phyloP scores from a whole-genome alignment of 2,329 filamentous ascomycete species.

The Aspergillus sp. region DNA sequence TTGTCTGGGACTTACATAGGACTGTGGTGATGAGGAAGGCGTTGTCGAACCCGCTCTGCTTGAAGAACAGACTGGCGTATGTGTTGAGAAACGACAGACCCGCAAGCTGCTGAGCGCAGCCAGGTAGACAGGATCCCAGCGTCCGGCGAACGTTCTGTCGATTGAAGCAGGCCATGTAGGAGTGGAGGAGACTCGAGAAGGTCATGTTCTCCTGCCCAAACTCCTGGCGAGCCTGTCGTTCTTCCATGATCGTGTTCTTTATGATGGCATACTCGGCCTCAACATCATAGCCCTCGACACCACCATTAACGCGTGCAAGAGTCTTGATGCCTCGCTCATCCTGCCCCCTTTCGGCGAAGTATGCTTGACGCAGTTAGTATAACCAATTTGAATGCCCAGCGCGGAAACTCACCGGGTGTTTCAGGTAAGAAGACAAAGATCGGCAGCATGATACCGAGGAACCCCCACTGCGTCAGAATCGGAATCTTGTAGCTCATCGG shows the following conservation, averaged over 20 bases:
- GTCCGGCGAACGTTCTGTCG: constrained; percentile 1
- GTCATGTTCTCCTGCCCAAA: background rate
- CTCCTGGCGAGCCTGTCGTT: constrained; percentile 3
- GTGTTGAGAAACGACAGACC: constrained; percentile 5
- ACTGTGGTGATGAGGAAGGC: constrained; percentile 1
- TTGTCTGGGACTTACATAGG: background rate
- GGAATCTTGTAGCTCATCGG: background rate
- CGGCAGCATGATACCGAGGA: background rate
- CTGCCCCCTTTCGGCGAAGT: background rate
- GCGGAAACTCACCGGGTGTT: background rate
- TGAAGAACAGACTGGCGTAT: constrained; percentile 3
- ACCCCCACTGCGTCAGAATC: background rate
- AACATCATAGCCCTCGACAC: background rate
- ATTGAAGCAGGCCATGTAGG: constrained; percentile 4
- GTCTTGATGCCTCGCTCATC: background rate
- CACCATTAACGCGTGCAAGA: background rate
- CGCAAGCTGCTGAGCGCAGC: constrained; percentile 5
- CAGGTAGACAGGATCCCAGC: background rate
- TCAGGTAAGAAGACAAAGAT: background rate
- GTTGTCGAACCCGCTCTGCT: background rate
- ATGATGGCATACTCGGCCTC: constrained; percentile 7
- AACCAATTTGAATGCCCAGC: background rate
- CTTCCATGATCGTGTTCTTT: constrained; percentile 2
- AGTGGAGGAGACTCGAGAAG: background rate
- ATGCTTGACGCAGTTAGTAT: background rate